Base-by-base conservation (phyloP, 345 rosid species). In the Euphorbia peplus region DNA sequence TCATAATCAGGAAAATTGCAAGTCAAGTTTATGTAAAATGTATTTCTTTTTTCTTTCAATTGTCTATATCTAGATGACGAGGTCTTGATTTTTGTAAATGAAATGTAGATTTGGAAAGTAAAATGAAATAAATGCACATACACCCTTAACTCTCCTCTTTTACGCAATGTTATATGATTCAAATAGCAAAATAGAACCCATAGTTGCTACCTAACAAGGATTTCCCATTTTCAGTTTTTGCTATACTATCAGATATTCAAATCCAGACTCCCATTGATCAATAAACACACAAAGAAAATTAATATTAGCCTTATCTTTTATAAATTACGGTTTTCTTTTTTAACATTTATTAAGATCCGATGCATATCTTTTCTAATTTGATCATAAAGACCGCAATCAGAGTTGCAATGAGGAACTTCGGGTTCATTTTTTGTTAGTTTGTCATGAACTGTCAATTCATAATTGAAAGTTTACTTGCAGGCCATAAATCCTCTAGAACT, bases 401-500 rank as follows among this genome's bases (percentile, higher is more conserved):
- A 57, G 29, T 15, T 28, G 30, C n/a, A 4, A 29, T 14, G 12
- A 26, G 39, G 39, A 57, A 22, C 21, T 39, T 18, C 14, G 10
- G 21, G n/a, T 57, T 14, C 21, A 16, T 60, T 39, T 37, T 21
- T 16, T 9, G 13, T 8, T 44, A 8, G 24, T 9, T 61, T 61
- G 63, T 10, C 14, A 35, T 61, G 50, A 61, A 32, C 18, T 61
- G 18, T 61, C 4, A 21, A 12, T 39, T n/a, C 21, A 14, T 37
- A 61, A 22, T 18, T 66, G 71, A 28, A 55, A n/a, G n/a, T n/a
- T 58, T 79, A 52, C 71, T 42, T 77, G 70, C 75, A 95, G 98
- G 97, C 99, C 62, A 95, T 95, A 78, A 95, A 95, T 75, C 80
- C 93, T 5, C 68, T 95, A 80, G 98, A 95, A 82, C 82, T 95